Base-by-base conservation (phyloP, 495 filamentous ascomycete genomes). In the Immersiella caudata region DNA sequence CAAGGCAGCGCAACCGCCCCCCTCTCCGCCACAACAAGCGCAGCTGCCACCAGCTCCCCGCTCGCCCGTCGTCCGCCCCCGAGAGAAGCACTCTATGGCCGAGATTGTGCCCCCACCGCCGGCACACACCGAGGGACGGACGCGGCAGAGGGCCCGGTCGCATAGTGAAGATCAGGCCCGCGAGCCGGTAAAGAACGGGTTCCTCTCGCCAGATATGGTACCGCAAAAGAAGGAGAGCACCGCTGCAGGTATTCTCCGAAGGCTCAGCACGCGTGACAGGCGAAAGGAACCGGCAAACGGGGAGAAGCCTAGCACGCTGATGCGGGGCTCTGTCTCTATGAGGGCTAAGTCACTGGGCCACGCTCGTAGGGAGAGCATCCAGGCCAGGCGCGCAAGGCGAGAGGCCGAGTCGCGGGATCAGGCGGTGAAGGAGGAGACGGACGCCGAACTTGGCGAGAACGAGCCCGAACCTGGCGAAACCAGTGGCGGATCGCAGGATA, bases 121-220 rank as follows among this genome's bases (percentile, higher is more conserved):
- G n/a, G 95, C 93, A 12, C 89, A 97, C 75, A 99, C 95, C 14
- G 97, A 97, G 67, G 85, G 91, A 26, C 85, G 95, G 35, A 89
- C 91, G 26, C 85, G 95, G 58, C 93, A 93, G 12, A 86, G 95
- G 52, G 93, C 95, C 29, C 82, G 96, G 64, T 98, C 95, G 0
- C 96, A 98, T 74, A 96, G 95, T 51, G 95, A 98, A 77, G 95
- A 98, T 68, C 96, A 99, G 36, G 85, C 94, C 18, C 82, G 88
- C 3, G 91, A 95, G 59, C 85, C 84, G 3, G 80, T 92, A 78
- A 92, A 93, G 78, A 90, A 89, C 72, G 78, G 90, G 20, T 88
- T 93, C 12, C 72, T 75, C 70, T 91, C 71, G 76, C 85, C 86
- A 4, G 91, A 93, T 57, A 87, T 74, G 72, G 62, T 85, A 20